These are phyloP conservation scores for Desmodesmus armatus DNA, from an alignment of 139 green algal species.

Conservation along the genomic window DNA sequence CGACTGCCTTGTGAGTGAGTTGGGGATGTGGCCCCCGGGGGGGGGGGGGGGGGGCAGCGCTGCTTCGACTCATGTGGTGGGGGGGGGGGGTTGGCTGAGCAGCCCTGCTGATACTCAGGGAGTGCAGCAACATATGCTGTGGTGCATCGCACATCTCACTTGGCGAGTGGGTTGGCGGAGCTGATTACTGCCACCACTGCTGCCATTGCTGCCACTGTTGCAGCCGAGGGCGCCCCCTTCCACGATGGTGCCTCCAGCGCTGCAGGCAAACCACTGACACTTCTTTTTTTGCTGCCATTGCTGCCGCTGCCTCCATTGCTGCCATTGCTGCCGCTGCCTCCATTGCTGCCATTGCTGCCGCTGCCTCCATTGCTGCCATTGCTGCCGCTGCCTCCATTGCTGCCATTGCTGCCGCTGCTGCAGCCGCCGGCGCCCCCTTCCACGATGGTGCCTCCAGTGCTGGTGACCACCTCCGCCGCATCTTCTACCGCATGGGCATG, in stretches of 20 bases:
- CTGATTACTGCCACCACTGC: no score
- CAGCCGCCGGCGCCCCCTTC: constrained; percentile 64
- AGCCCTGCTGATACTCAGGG: no score
- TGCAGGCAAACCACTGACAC: no score
- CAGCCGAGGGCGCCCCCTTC: not conserved
- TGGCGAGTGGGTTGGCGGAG: no score
- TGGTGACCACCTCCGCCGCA: constrained; percentile 75
- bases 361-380: not conserved
- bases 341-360: not conserved
- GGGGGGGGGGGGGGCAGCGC: no score
- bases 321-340: not conserved
- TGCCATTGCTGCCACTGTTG: no score
- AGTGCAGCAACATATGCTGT: no score
- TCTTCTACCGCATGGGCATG: constrained; percentile 93
- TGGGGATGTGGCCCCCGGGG: not conserved
- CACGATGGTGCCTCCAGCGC: not conserved
- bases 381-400: not conserved
- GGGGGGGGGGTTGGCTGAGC: no score
- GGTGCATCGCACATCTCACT: no score
- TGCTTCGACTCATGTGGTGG: no score
- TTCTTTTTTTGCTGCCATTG: no score
- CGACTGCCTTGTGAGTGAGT: constrained; percentile 74
- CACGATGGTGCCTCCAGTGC: constrained; percentile 58
- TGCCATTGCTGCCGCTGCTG: not conserved
- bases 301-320: not conserved